Conservation (phyloP, 164 flowering plant species). For the Piper betle region DNA sequence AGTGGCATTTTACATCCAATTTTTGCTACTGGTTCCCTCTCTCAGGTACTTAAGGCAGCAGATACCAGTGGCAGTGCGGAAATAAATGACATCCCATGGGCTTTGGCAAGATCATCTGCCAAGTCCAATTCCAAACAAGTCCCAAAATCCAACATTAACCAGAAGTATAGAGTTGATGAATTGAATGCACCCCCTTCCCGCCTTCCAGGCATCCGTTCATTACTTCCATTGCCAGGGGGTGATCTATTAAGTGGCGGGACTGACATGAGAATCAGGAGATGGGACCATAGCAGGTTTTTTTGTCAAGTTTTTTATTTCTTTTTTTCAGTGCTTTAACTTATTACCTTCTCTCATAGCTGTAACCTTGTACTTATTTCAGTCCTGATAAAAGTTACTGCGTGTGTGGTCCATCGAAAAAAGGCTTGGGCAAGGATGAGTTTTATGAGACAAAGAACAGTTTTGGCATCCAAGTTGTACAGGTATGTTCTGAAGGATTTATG, state of each 20-base stretch:
- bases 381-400: slow-evolving; percentile 79
- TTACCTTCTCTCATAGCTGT: background rate
- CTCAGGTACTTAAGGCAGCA: slow-evolving; percentile 62
- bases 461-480: slow-evolving; percentile 94
- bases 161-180: slow-evolving; percentile 72
- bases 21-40: background rate
- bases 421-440: slow-evolving; percentile 53
- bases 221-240: slow-evolving; percentile 94
- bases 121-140: slow-evolving; percentile 49
- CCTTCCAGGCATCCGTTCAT: slow-evolving; percentile 76
- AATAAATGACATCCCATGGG: slow-evolving; percentile 63
- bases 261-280: slow-evolving; percentile 37
- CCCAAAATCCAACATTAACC: slow-evolving; percentile 33
- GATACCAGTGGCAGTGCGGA: slow-evolving; percentile 54
- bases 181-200: slow-evolving; percentile 78
- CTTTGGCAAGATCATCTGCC: slow-evolving; percentile 52
- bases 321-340: background rate
- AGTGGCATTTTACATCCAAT: background rate
- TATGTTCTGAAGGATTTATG: slow-evolving; percentile 12
- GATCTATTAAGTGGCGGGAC: slow-evolving; percentile 67
- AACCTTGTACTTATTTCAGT: slow-evolving; percentile 29
- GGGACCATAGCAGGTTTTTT: slow-evolving; percentile 83
- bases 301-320: slow-evolving; percentile 1
- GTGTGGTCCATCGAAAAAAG: slow-evolving; percentile 75
- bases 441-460: slow-evolving; percentile 70